Conservation (phyloP, 805 yeast species). For the Metschnikowia similis region DNA sequence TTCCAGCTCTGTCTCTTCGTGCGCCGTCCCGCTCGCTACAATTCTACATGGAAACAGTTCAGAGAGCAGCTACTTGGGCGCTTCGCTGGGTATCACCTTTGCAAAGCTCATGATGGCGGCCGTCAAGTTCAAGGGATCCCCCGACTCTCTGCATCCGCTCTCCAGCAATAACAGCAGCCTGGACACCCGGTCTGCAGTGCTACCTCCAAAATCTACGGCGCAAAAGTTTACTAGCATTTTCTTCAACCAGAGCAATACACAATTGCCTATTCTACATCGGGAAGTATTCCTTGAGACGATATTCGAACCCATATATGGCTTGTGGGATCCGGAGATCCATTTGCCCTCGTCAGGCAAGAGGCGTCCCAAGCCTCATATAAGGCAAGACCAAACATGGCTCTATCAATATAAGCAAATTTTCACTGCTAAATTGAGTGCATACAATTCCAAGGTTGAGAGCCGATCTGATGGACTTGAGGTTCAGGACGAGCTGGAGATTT, state of each 20-base stretch:
- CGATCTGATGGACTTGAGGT: neutral
- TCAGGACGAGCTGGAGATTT: conserved; percentile 2
- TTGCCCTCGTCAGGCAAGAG: conserved; percentile 55
- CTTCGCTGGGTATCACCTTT: conserved; percentile 35
- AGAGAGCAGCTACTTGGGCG: conserved; percentile 13
- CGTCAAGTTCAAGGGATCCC: conserved; percentile 45
- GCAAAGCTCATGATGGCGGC: conserved; percentile 78
- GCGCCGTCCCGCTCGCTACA: neutral
- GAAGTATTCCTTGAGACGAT: conserved; percentile 64
- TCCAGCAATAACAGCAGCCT: conserved; percentile 11
- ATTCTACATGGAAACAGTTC: conserved; percentile 1
- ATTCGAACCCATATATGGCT: conserved; percentile 80
- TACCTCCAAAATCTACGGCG: conserved; percentile 73
- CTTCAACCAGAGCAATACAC: conserved; percentile 79
- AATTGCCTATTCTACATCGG: conserved; percentile 78
- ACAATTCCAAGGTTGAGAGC: neutral
- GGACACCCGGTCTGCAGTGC: conserved; percentile 37
- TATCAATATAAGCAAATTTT: conserved; percentile 35
- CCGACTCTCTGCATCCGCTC: conserved; percentile 9
- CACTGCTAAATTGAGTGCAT: conserved; percentile 6
- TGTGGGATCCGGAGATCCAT: conserved; percentile 46
- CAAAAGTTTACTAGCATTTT: conserved; percentile 57
- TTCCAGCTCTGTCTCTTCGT: neutral
- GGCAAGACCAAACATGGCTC: conserved; percentile 43
- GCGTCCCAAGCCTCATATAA: conserved; percentile 9